phyloP scores from a whole-genome alignment of 129 eudicot species.

The Flaveria trinervia region DNA sequence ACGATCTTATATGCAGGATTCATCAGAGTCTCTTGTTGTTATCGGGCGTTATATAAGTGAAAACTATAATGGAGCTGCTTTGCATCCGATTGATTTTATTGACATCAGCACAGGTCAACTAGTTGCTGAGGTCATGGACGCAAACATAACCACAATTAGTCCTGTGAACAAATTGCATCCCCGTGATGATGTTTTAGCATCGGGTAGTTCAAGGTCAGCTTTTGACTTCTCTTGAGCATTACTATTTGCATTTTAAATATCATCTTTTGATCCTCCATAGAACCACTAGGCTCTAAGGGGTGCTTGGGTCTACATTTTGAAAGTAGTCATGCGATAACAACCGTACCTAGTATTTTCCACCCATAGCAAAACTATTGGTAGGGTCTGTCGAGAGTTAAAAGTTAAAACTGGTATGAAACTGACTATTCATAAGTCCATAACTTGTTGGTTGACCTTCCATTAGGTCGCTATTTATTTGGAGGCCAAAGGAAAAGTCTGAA shows the following conservation, averaged over 20 bases:
- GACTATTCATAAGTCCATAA: not conserved
- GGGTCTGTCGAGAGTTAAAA: no score
- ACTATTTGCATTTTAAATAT: not conserved
- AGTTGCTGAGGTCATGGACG: slow-evolving; percentile 91
- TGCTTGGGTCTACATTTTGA: not conserved
- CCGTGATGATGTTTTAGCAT: slow-evolving; percentile 81
- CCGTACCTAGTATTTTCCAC: no score
- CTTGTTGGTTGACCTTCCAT: not conserved
- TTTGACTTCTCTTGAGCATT: slow-evolving; percentile 9
- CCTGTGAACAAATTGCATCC: slow-evolving; percentile 98
- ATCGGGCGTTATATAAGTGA: slow-evolving; percentile 98
- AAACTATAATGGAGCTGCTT: slow-evolving; percentile 83
- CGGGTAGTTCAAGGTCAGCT: slow-evolving; percentile 92
- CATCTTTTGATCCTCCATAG: not conserved
- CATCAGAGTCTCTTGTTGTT: slow-evolving; percentile 88
- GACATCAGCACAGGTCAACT: slow-evolving; percentile 86
- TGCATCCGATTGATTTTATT: slow-evolving; percentile 95
- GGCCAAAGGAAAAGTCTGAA: slow-evolving; percentile 63
- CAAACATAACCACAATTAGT: slow-evolving; percentile 91
- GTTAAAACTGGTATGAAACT: not conserved
- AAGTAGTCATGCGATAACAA: not conserved
- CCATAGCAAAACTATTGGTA: no score
- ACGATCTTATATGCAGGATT: slow-evolving; percentile 56
- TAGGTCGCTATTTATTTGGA: slow-evolving; percentile 90
- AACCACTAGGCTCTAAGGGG: not conserved